Evolutionary conservation across 2,329 filamentous ascomycete species (phyloP).

Genomic region (Aspergillus oerlinghausenensis): DNA sequence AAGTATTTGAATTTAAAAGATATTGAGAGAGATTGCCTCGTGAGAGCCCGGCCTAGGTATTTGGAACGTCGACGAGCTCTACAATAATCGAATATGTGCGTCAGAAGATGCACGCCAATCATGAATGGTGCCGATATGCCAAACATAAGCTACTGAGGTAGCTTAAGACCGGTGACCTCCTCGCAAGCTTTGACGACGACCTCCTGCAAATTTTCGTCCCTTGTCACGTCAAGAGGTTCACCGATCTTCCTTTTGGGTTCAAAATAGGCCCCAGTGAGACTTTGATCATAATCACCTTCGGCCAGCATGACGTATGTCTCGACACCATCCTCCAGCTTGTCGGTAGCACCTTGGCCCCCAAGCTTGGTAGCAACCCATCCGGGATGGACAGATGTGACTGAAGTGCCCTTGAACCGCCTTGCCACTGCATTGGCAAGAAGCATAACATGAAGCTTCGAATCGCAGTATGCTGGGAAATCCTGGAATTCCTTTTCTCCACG

Average conservation of each 20-base stretch:
- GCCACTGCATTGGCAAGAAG: slow-evolving; percentile 53
- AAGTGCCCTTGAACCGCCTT: slow-evolving; percentile 40
- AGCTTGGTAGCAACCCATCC: slow-evolving; percentile 53
- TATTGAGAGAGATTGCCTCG: no score
- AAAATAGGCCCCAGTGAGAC: slow-evolving; percentile 16
- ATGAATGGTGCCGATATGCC: no score
- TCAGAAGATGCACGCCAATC: no score
- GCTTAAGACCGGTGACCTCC: slow-evolving; percentile 13
- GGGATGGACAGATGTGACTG: slow-evolving; percentile 46
- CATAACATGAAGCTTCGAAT: slow-evolving; percentile 53
- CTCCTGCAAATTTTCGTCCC: slow-evolving; percentile 17
- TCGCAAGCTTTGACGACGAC: slow-evolving; percentile 17
- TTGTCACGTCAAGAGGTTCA: slow-evolving; percentile 8
- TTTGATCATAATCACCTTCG: slow-evolving; percentile 21
- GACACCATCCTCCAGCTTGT: slow-evolving; percentile 43
- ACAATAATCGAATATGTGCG: no score
- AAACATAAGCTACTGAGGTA: slow-evolving; percentile 2
- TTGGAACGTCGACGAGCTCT: no score
- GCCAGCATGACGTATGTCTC: slow-evolving; percentile 48
- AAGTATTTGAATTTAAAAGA: no score
- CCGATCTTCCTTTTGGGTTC: slow-evolving; percentile 17
- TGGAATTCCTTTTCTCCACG: slow-evolving; percentile 32
- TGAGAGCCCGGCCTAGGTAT: no score
- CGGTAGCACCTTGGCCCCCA: slow-evolving; percentile 45
- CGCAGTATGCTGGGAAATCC: slow-evolving; percentile 44